Base-by-base conservation (phyloP, 495 filamentous ascomycete species). In the Cenococcum geophilum region DNA sequence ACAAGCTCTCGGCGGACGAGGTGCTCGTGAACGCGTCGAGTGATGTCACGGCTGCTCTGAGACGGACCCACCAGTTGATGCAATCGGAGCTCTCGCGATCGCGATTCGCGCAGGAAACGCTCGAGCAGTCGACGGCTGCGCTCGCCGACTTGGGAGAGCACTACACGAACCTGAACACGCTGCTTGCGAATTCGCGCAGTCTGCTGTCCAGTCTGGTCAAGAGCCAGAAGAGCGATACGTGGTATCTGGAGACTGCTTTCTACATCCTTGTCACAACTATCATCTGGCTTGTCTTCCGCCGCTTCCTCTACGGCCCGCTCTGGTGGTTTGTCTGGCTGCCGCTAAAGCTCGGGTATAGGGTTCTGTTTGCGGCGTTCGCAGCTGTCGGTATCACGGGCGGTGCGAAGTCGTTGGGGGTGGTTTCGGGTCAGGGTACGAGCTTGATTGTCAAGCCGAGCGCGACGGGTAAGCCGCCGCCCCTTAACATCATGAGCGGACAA, bases 151-250 rank as follows among this genome's bases (percentile, higher is more conserved):
- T 99, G 3, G 83, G 85, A 2, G 84, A 91, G 63, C 85, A 80
- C 0, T 99, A 99, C 69, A 84, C 76, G 36, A 81, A 80, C 27
- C 81, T 97, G 16, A 90, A 92, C 66, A 80, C 81, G 32, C 76
- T 97, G 58, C 76, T 99, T 25, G 76, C 82, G 0, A 85, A 80
- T 37, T 88, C 86, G 20, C 80, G 84, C 59, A 86, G 82, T 59
- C 80, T 99, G 16, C 81, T 97, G 11, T 82, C 81, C 16, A 89
- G 88, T 23, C 76, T 99, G 50, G 77, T 97, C 36, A 83, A 83
- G 65, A 91, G 88, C 34, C 89, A 92, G 69, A 97, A 97, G 76
- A 91, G 86, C 43, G 93, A 97, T 73, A 93, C 90, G 3, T 99
- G 93, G 93, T 99, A 99, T 67, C 80, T 97, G 27, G 84, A 90